Evolutionary conservation across 768 basidiomycete species (phyloP).

Genomic region (Auricularia sp.): DNA sequence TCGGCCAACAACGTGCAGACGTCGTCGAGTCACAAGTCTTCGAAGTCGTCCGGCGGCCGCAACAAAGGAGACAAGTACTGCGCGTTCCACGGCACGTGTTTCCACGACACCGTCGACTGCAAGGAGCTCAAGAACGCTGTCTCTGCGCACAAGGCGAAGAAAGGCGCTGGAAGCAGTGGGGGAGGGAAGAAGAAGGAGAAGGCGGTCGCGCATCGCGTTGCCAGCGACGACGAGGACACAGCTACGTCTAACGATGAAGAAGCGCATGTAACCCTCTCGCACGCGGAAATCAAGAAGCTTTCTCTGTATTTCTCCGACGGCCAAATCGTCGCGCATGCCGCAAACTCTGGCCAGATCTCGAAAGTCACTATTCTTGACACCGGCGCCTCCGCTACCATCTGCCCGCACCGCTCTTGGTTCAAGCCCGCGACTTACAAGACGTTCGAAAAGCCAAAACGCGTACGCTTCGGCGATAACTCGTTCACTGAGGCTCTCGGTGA

Average conservation of each 20-base stretch:
- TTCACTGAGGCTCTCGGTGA: constrained; percentile 5
- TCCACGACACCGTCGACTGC: too few species aligned
- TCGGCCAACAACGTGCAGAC: background rate
- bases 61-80: background rate
- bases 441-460: constrained; percentile 2
- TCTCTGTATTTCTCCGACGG: background rate
- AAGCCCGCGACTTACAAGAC: background rate
- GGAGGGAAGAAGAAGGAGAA: background rate
- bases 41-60: background rate
- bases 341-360: background rate
- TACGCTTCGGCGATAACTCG: constrained; percentile 10
- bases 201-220: background rate
- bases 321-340: background rate
- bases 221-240: background rate
- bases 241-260: background rate
- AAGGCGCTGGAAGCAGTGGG: background rate
- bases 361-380: background rate
- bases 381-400: constrained; percentile 6
- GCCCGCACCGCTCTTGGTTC: constrained; percentile 2
- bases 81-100: background rate
- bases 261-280: background rate
- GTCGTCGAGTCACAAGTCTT: background rate
- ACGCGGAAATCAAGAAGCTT: background rate
- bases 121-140: too few species aligned
- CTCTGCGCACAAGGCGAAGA: too few species aligned